These are phyloP conservation scores for Calonectria pseudoreteaudii DNA, from an alignment of 2,329 filamentous ascomycete genomes.

Conservation along the genomic window DNA sequence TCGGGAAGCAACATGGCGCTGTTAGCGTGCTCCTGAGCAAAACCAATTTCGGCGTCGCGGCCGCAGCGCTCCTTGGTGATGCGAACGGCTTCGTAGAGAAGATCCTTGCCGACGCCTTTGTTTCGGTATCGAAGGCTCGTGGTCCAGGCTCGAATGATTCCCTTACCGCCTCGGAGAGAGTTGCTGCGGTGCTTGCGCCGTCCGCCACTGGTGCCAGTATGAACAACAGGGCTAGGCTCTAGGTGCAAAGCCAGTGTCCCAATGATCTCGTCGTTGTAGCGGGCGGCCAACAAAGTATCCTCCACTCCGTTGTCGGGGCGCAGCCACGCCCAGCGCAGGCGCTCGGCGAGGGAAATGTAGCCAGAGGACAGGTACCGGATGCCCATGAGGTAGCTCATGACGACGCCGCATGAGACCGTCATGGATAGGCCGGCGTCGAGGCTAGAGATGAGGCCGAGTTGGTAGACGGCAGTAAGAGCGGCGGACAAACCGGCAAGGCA, in stretches of 20 bases:
- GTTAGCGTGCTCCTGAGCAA: constrained; percentile 84
- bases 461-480: constrained; percentile 58
- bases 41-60: constrained; percentile 74
- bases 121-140: constrained; percentile 76
- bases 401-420: constrained; percentile 69
- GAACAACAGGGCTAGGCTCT: constrained; percentile 55
- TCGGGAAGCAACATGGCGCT: constrained; percentile 71
- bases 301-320: constrained; percentile 54
- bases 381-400: constrained; percentile 72
- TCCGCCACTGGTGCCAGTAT: constrained; percentile 39
- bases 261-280: constrained; percentile 76
- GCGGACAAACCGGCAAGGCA: constrained; percentile 61
- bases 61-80: constrained; percentile 77
- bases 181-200: constrained; percentile 51
- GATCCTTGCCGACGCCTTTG: constrained; percentile 76
- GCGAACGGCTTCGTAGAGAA: constrained; percentile 79
- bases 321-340: constrained; percentile 72
- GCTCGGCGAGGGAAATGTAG: constrained; percentile 74
- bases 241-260: constrained; percentile 78
- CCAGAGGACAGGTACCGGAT: constrained; percentile 70
- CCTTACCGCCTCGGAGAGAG: constrained; percentile 69
- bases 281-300: constrained; percentile 74
- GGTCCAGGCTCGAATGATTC: constrained; percentile 86
- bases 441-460: constrained; percentile 57
- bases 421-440: constrained; percentile 66